Percentiles rank a stretch among this genome's conserved stretches.
Conservation (phyloP, 139 green algal genomes). For the Coelastrella sp. region DNA sequence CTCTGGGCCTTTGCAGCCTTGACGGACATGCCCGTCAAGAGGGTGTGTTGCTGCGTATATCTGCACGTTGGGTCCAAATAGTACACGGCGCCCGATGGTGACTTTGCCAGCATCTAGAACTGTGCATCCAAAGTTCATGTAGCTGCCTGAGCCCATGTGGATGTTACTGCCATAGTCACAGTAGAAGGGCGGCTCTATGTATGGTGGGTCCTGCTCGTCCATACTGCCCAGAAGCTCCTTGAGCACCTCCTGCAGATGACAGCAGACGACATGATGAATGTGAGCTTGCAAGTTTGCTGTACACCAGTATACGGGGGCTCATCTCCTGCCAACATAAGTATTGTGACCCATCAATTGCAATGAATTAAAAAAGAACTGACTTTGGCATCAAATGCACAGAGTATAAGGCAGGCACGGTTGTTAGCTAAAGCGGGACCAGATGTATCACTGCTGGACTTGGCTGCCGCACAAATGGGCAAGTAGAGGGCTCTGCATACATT, state of each 20-base stretch:
- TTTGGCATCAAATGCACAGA: too few species aligned
- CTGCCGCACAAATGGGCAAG: too few species aligned
- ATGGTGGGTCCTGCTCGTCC: slow-evolving; percentile 51
- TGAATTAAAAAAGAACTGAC: too few species aligned
- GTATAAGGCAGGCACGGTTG: too few species aligned
- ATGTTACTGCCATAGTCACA: slow-evolving; percentile 57
- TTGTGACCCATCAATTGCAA: too few species aligned
- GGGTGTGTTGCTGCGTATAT: slow-evolving; percentile 58
- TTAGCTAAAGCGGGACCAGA: too few species aligned
- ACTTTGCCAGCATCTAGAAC: slow-evolving; percentile 61
- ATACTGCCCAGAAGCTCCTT: slow-evolving; percentile 51
- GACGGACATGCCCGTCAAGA: slow-evolving; percentile 35
- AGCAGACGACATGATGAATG: neutral
- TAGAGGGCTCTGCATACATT: too few species aligned
- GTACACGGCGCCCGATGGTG: slow-evolving; percentile 55
- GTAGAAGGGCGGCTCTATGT: slow-evolving; percentile 64
- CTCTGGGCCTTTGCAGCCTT: slow-evolving; percentile 54
- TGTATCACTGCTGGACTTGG: too few species aligned
- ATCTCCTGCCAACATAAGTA: too few species aligned
- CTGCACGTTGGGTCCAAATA: slow-evolving; percentile 65
- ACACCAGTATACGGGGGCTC: too few species aligned
- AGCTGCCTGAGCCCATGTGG: slow-evolving; percentile 41
- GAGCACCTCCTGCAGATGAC: slow-evolving; percentile 24
- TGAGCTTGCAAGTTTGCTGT: neutral
- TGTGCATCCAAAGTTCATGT: slow-evolving; percentile 57